These are phyloP conservation scores for Lentinus tigrinus DNA, from an alignment of 768 basidiomycete genomes.

Conservation along the genomic window DNA sequence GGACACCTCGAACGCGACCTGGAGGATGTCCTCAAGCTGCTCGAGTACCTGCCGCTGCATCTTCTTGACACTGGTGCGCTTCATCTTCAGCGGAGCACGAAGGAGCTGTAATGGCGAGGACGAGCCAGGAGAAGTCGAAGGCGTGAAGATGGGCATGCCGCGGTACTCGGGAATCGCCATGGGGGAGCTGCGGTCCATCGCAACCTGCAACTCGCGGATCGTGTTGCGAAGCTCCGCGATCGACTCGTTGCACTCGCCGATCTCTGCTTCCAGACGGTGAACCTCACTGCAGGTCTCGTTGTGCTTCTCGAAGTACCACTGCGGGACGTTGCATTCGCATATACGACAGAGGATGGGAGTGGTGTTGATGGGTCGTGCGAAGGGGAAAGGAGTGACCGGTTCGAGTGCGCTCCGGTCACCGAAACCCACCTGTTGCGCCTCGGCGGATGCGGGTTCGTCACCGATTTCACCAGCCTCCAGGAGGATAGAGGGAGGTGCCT, in stretches of 20 bases:
- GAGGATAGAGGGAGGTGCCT: conserved; percentile 60
- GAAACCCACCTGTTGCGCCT: conserved; percentile 39
- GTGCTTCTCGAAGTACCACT: conserved; percentile 99
- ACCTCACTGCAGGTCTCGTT: conserved; percentile 98
- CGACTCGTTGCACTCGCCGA: conserved; percentile 90
- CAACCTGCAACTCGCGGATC: conserved; percentile 71
- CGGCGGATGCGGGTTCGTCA: conserved; percentile 36
- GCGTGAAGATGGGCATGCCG: conserved; percentile 80
- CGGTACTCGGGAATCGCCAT: conserved; percentile 74
- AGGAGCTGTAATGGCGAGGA: conserved; percentile 78
- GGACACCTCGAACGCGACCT: conserved; percentile 76
- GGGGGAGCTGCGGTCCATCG: conserved; percentile 76
- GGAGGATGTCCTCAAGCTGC: conserved; percentile 83
- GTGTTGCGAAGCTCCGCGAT: conserved; percentile 85
- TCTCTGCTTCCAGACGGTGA: conserved; percentile 94
- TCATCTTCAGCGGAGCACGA: conserved; percentile 64
- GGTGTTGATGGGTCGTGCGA: conserved; percentile 72
- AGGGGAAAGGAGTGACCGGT: conserved; percentile 70
- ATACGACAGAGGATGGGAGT: conserved; percentile 93
- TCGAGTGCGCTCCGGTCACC: conserved; percentile 23
- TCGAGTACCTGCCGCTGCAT: conserved; percentile 79
- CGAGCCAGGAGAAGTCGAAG: conserved; percentile 67
- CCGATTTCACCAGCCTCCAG: conserved; percentile 47
- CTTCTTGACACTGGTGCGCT: conserved; percentile 77
- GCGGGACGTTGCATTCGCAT: conserved; percentile 93